phyloP scores from a whole-genome alignment of 2,329 filamentous ascomycete species.

The Epichloe baconii region DNA sequence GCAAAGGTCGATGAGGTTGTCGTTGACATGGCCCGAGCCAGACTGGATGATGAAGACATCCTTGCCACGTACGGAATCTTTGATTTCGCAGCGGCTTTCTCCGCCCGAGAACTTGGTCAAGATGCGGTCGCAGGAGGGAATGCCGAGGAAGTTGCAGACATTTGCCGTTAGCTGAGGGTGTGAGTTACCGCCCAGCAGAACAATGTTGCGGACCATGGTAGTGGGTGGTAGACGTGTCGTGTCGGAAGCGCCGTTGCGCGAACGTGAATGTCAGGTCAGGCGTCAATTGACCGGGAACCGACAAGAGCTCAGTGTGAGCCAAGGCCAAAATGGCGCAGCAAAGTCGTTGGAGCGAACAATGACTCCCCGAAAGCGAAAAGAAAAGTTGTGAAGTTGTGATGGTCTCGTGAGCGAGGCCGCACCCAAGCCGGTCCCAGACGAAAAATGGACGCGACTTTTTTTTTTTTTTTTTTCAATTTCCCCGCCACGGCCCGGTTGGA shows the following conservation, averaged over 20 bases:
- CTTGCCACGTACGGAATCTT: constrained; percentile 92
- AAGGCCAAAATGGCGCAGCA: background rate
- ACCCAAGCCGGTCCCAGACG: background rate
- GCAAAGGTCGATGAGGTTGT: constrained; percentile 89
- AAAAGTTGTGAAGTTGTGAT: background rate
- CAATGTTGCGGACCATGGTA: constrained; percentile 87
- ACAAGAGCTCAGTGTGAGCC: background rate
- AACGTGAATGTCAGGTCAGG: too few species aligned
- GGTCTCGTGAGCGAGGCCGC: constrained; percentile 1
- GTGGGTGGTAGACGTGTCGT: background rate
- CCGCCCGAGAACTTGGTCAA: constrained; percentile 89
- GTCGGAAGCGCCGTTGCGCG: background rate
- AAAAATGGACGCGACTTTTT: constrained; percentile 5
- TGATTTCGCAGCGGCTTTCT: constrained; percentile 88
- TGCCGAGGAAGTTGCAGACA: constrained; percentile 78
- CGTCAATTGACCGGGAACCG: background rate
- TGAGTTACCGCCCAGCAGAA: constrained; percentile 84
- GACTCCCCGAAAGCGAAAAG: background rate
- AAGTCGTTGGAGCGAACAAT: background rate
- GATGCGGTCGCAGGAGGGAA: constrained; percentile 72
- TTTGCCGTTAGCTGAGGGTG: constrained; percentile 78
- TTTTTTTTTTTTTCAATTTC: constrained; percentile 4
- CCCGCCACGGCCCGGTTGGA: constrained; percentile 5
- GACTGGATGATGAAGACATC: constrained; percentile 99
- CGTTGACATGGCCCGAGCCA: constrained; percentile 84